Base-by-base conservation (phyloP, 169 alveolate species). In the Plasmodium reichenowi region DNA sequence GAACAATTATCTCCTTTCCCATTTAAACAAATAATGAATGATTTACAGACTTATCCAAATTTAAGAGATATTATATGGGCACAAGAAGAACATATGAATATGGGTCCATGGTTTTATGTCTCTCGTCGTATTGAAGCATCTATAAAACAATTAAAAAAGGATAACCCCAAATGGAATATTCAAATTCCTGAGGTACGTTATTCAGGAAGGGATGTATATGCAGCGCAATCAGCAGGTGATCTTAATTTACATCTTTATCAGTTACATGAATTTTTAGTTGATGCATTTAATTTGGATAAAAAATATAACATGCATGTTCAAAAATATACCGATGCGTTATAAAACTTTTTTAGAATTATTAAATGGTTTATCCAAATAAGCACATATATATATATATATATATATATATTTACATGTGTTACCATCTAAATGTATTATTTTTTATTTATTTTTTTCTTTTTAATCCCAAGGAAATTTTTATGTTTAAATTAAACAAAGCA, bases 1-100 rank as follows among this genome's bases (percentile, higher is more conserved):
- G 99, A 97, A 93, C 97, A 97, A 87, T 74, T 96, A 29, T 95
- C 98, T 9, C 99, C 99, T 8, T 96, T 97, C 92, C 99, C 99
- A 29, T 96, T 92, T 26, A 92, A 89, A 62, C 64, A 59, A 24
- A 60, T 96, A 32, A 88, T 88, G 80, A 67, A 93, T n/a, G 95
- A 95, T 26, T 63, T 96, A 20, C 88, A 90, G 47, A 72, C 71
- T 10, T 94, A 74, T 54, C 95, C 95, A 22, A 93, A 94, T 52
- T 66, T 94, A 17, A 60, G 95, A 64, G 74, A 95, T 62, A 86
- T 97, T 22, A 93, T 93, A 32, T 97, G 98, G 98, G 96, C 96
- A 15, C 97, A 98, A 80, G 99, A 98, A 91, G 99, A 98, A 92
- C 98, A 95, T 22, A 88, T 95, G 92, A 97, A 97, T 88, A 90